These are phyloP conservation scores for Styphnolobium japonicum DNA, from an alignment of 306 rosid species.

Conservation along the genomic window DNA sequence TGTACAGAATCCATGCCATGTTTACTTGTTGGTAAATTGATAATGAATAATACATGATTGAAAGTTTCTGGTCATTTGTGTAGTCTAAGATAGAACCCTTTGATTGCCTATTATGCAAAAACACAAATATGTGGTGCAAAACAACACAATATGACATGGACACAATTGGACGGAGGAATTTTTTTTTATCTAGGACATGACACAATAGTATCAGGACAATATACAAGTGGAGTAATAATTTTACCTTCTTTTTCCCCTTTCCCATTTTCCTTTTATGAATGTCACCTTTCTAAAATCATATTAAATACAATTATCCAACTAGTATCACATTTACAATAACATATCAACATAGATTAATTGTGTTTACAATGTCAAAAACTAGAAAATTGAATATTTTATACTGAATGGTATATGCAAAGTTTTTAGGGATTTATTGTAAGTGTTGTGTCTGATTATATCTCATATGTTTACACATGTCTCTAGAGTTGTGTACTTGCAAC, in stretches of 20 bases:
- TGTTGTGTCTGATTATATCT: background rate
- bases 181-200: background rate
- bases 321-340: background rate
- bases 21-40: background rate
- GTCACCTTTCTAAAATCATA: background rate
- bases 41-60: background rate
- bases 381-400: background rate
- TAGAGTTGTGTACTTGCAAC: conserved; percentile 7
- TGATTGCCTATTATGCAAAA: background rate
- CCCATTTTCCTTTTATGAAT: background rate
- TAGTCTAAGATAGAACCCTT: background rate
- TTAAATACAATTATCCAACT: background rate
- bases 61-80: background rate
- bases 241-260: background rate
- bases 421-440: background rate
- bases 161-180: background rate
- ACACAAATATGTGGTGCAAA: background rate
- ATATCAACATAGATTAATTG: background rate
- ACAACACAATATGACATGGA: background rate
- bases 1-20: background rate
- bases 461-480: background rate
- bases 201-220: background rate
- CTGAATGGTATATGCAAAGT: background rate
- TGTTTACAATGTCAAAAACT: background rate
- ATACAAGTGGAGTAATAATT: background rate